Evolutionary conservation across 2,329 filamentous ascomycete species (phyloP).

Genomic region (Zymoseptoria crescenta): DNA sequence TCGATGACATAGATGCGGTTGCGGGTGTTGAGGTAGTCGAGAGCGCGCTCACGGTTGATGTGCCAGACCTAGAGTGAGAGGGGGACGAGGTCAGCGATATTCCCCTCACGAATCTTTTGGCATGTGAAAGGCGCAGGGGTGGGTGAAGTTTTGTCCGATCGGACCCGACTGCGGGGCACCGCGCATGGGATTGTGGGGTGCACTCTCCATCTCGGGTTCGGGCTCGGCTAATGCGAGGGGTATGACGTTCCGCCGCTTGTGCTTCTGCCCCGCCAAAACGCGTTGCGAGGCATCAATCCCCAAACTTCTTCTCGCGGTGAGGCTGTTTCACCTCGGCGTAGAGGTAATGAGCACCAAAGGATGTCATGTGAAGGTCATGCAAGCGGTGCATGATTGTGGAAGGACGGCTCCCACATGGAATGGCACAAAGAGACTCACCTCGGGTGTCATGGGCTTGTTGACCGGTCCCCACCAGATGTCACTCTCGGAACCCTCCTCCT

Average conservation of each 20-base stretch:
- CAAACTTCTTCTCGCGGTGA: not conserved
- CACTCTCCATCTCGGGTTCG: not conserved
- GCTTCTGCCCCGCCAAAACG: slow-evolving; percentile 9
- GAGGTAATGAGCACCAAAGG: not conserved
- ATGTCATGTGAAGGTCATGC: not conserved
- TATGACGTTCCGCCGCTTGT: slow-evolving; percentile 1
- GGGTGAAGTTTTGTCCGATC: slow-evolving; percentile 8
- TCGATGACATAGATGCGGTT: slow-evolving; percentile 98
- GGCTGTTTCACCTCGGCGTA: not conserved
- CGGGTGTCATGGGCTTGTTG: slow-evolving; percentile 96
- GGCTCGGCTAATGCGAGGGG: slow-evolving; percentile 7
- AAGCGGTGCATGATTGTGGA: not conserved
- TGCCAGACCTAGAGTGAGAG: slow-evolving; percentile 74
- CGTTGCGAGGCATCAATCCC: not conserved
- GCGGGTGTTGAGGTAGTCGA: slow-evolving; percentile 98
- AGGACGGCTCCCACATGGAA: not conserved
- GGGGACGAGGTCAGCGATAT: slow-evolving; percentile 23
- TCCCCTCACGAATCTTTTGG: not conserved
- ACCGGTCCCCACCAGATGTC: slow-evolving; percentile 99
- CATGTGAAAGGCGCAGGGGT: not conserved
- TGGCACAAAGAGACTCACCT: slow-evolving; percentile 57
- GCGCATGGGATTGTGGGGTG: not conserved
- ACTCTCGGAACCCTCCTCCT: slow-evolving; percentile 80
- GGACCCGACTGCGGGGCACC: slow-evolving; percentile 25
- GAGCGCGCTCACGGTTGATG: slow-evolving; percentile 96